A percentile compares a stretch with the other conserved stretches of the same genome.
Conservation (phyloP, 192 early-diverging fungal genomes). For the Coemansia sp. region DNA sequence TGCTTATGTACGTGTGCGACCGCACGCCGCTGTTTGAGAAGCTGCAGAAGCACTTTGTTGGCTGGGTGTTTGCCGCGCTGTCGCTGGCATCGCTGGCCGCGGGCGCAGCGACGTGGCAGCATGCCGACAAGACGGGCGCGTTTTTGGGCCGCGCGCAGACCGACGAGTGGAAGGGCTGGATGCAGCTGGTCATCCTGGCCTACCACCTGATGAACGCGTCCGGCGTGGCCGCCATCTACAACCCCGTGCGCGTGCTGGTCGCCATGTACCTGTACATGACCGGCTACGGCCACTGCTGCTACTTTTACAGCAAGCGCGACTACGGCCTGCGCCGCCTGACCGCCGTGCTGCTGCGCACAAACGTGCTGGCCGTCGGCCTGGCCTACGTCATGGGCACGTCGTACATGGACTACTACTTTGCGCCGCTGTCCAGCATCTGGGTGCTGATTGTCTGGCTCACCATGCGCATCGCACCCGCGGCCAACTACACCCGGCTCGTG, state of each 20-base stretch:
- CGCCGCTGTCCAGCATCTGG: conserved; percentile 70
- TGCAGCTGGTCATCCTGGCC: conserved; percentile 67
- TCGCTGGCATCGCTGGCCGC: conserved; percentile 31
- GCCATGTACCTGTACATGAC: conserved; percentile 80
- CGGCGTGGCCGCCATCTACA: conserved; percentile 60
- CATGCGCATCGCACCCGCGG: conserved; percentile 53
- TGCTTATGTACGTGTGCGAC: conserved; percentile 63
- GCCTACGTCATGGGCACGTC: conserved; percentile 64
- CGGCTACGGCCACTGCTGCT: conserved; percentile 75
- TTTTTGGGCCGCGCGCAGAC: conserved; percentile 77
- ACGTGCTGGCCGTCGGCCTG: conserved; percentile 61
- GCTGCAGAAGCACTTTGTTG: conserved; percentile 57
- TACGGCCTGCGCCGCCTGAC: conserved; percentile 63
- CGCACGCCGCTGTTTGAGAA: conserved; percentile 67
- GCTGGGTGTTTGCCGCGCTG: conserved; percentile 50
- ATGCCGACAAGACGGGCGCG: conserved; percentile 27
- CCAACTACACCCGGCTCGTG: conserved; percentile 53
- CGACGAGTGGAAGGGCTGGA: conserved; percentile 87
- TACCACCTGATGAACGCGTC: conserved; percentile 74
- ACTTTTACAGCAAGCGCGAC: conserved; percentile 66
- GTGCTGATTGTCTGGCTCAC: conserved; percentile 64
- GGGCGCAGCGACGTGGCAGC: conserved; percentile 46
- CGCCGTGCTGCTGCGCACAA: conserved; percentile 60
- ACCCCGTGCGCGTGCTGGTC: conserved; percentile 67
- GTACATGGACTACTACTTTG: conserved; percentile 78